Percentiles rank a stretch among this genome's conserved stretches.
These are phyloP conservation scores for Zoysia matrella DNA, from an alignment of 202 grass and related monocot genomes.

Conservation along the genomic window DNA sequence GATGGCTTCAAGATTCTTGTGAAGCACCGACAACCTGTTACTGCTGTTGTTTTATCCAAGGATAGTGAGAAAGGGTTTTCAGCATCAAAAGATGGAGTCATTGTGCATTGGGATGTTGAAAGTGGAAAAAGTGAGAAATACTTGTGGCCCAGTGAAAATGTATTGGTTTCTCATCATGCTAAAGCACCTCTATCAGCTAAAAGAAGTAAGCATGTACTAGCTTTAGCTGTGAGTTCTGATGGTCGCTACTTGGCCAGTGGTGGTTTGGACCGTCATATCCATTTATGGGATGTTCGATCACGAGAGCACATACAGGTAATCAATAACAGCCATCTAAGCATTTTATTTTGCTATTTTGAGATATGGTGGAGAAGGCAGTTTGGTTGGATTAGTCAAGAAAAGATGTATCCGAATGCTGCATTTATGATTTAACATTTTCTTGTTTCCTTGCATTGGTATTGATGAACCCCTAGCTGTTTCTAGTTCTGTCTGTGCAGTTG, in stretches of 20 bases:
- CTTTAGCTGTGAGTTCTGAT: slow-evolving; percentile 82
- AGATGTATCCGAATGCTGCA: not conserved
- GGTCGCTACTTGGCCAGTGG: slow-evolving; percentile 77
- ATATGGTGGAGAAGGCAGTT: not conserved
- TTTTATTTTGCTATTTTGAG: slow-evolving; percentile 18
- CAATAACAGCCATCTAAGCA: not conserved
- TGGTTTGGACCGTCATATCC: slow-evolving; percentile 77
- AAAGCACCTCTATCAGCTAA: slow-evolving; percentile 66
- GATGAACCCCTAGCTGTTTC: not conserved
- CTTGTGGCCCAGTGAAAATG: slow-evolving; percentile 79
- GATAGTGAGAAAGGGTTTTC: slow-evolving; percentile 77
- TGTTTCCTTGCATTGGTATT: not conserved
- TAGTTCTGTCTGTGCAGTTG: not conserved
- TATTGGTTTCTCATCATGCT: slow-evolving; percentile 77
- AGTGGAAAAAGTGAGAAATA: slow-evolving; percentile 78
- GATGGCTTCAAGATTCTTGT: slow-evolving; percentile 63
- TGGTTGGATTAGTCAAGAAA: not conserved
- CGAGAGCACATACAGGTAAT: slow-evolving; percentile 77
- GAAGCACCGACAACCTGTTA: slow-evolving; percentile 82
- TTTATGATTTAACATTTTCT: not conserved
- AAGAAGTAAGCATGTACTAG: slow-evolving; percentile 69
- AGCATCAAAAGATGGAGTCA: slow-evolving; percentile 81
- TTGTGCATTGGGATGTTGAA: slow-evolving; percentile 83
- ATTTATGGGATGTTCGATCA: slow-evolving; percentile 89
- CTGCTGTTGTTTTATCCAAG: slow-evolving; percentile 70